phyloP scores from a whole-genome alignment of 495 filamentous ascomycete species.

The Aspergillus campestris region DNA sequence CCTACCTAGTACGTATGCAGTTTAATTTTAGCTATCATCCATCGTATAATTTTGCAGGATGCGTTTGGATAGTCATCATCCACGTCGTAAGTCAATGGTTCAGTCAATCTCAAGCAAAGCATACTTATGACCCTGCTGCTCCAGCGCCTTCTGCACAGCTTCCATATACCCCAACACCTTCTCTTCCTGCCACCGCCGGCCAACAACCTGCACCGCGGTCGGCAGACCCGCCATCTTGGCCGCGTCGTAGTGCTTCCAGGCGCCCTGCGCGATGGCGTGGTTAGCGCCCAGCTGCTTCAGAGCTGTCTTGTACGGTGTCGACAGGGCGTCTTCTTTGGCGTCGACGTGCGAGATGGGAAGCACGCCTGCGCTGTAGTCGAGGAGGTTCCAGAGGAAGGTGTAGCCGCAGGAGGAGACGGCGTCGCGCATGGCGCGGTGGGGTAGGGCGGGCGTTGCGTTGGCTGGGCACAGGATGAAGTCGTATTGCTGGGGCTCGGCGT shows the following conservation, averaged over 20 bases:
- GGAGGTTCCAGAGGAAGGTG: conserved; percentile 90
- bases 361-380: conserved; percentile 83
- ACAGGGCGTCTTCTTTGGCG: conserved; percentile 54
- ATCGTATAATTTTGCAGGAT: too few species aligned
- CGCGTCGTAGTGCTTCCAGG: conserved; percentile 84
- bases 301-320: conserved; percentile 42
- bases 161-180: conserved; percentile 85
- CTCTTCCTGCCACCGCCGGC: conserved; percentile 80
- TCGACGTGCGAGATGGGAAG: conserved; percentile 85
- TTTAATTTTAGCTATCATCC: too few species aligned
- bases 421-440: conserved; percentile 77
- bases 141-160: conserved; percentile 62
- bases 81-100: too few species aligned
- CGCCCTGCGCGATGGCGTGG: conserved; percentile 71
- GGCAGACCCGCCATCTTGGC: conserved; percentile 78
- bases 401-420: conserved; percentile 88
- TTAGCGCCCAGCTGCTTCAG: conserved; percentile 37
- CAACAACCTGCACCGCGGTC: conserved; percentile 80
- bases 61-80: too few species aligned
- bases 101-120: too few species aligned
- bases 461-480: conserved; percentile 81
- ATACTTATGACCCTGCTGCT: conserved; percentile 23
- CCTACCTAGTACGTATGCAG: too few species aligned
- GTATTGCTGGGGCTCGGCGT: conserved; percentile 49
- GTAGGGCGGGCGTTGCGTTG: conserved; percentile 85